A percentile compares a stretch with the other conserved stretches of the same genome.
phyloP scores from a whole-genome alignment of 2,329 filamentous ascomycete species.

The Colletotrichum trifolii region DNA sequence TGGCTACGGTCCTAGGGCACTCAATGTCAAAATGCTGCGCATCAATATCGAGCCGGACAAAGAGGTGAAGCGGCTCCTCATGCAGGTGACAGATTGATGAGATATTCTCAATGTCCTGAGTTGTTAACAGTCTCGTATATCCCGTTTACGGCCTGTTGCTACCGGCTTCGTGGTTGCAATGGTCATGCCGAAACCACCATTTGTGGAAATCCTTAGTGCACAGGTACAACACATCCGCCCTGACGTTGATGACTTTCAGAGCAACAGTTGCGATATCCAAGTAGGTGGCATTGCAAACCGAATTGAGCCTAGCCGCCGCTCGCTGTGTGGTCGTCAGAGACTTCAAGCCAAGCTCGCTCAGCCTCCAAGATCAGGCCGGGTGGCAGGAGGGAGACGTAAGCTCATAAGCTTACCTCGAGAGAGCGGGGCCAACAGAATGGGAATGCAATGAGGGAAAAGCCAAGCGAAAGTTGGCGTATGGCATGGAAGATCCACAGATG shows the following conservation, averaged over 20 bases:
- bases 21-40: constrained; percentile 2
- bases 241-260: background rate
- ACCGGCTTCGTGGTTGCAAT: too few species aligned
- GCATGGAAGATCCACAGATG: constrained; percentile 12
- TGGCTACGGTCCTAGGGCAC: too few species aligned
- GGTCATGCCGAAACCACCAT: too few species aligned
- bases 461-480: constrained; percentile 11
- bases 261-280: constrained; percentile 14
- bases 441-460: background rate
- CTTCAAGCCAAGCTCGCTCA: constrained; percentile 24
- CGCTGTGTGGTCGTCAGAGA: constrained; percentile 23
- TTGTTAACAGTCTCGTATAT: too few species aligned
- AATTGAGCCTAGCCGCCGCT: constrained; percentile 15
- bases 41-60: constrained; percentile 7
- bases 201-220: too few species aligned
- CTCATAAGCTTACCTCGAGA: constrained; percentile 34
- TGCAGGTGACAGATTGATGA: too few species aligned
- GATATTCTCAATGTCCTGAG: too few species aligned
- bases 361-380: constrained; percentile 16
- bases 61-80: background rate
- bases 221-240: too few species aligned
- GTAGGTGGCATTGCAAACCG: constrained; percentile 13
- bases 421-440: too few species aligned
- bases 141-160: too few species aligned
- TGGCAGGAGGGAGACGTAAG: constrained; percentile 29